Percentiles rank a stretch among this genome's conserved stretches.
phyloP scores from a whole-genome alignment of 2,329 filamentous ascomycete species.

The Dactylellina leptospora region DNA sequence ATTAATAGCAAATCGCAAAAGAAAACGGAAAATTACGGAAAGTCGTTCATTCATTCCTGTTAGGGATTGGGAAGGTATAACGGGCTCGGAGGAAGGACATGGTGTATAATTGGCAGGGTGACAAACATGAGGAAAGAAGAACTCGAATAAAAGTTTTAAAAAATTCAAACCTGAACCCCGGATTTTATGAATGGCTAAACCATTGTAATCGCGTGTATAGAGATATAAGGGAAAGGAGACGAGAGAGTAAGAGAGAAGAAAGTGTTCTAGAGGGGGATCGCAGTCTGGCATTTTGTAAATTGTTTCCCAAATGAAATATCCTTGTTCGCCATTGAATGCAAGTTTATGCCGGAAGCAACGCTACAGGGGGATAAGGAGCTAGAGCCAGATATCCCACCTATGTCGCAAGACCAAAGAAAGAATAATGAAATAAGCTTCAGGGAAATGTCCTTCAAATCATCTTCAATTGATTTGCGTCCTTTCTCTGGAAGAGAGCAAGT shows the following conservation, averaged over 20 bases:
- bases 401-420: constrained; percentile 12
- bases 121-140: constrained; percentile 1
- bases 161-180: constrained; percentile 53
- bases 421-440: constrained; percentile 5
- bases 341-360: constrained; percentile 41
- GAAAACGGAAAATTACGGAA: constrained; percentile 19
- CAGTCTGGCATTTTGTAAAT: constrained; percentile 37
- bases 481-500: constrained; percentile 42
- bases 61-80: constrained; percentile 10
- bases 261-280: constrained; percentile 25
- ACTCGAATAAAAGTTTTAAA: no score
- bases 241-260: constrained; percentile 11
- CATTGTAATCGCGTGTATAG: constrained; percentile 40
- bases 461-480: constrained; percentile 24
- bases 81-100: background rate
- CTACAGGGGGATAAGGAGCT: constrained; percentile 12
- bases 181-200: constrained; percentile 51
- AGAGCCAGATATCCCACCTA: background rate
- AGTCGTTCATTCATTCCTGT: constrained; percentile 48
- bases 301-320: constrained; percentile 49
- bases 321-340: constrained; percentile 52
- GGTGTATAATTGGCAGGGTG: constrained; percentile 1
- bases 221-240: constrained; percentile 13
- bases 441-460: constrained; percentile 3
- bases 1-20: constrained; percentile 28